Evolutionary conservation across 177 flowering plant genomes (phyloP).

Genomic region (Vitis hybrid): DNA sequence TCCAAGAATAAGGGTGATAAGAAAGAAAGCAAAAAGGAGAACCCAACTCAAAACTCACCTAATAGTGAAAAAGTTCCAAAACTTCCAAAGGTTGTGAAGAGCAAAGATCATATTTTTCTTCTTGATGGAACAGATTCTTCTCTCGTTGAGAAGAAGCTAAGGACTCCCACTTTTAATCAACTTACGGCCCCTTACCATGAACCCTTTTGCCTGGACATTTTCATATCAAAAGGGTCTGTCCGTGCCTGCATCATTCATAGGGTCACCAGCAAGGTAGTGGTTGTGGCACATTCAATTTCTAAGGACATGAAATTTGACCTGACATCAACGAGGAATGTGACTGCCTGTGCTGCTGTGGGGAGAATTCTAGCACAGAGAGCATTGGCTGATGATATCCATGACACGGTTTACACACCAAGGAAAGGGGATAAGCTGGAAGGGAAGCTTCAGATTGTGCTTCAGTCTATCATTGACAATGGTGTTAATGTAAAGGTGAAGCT

Average conservation of each 20-base stretch:
- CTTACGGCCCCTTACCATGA: constrained; percentile 83
- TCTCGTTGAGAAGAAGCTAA: constrained; percentile 37
- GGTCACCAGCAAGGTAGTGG: constrained; percentile 85
- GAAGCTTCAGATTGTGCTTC: constrained; percentile 74
- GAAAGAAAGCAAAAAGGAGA: constrained; percentile 19
- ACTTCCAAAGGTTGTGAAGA: constrained; percentile 13
- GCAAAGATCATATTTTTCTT: constrained; percentile 8
- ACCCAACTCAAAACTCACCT: background rate
- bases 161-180: constrained; percentile 75
- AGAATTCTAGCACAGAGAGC: constrained; percentile 76
- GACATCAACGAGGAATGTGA: constrained; percentile 55
- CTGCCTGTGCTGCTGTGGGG: constrained; percentile 78
- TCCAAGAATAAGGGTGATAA: constrained; percentile 23
- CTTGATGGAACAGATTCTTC: constrained; percentile 13
- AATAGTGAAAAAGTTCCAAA: constrained; percentile 11
- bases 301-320: constrained; percentile 84
- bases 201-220: constrained; percentile 87
- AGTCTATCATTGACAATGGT: constrained; percentile 64
- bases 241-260: constrained; percentile 84
- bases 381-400: constrained; percentile 86
- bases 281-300: constrained; percentile 87
- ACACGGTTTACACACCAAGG: constrained; percentile 81
- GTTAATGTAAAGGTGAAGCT: constrained; percentile 71
- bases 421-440: constrained; percentile 85
- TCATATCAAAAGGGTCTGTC: constrained; percentile 74